A percentile compares a stretch with the other conserved stretches of the same genome.
Conservation (phyloP, 1,284 basidiomycete species). For the Ustilago esculenta region DNA sequence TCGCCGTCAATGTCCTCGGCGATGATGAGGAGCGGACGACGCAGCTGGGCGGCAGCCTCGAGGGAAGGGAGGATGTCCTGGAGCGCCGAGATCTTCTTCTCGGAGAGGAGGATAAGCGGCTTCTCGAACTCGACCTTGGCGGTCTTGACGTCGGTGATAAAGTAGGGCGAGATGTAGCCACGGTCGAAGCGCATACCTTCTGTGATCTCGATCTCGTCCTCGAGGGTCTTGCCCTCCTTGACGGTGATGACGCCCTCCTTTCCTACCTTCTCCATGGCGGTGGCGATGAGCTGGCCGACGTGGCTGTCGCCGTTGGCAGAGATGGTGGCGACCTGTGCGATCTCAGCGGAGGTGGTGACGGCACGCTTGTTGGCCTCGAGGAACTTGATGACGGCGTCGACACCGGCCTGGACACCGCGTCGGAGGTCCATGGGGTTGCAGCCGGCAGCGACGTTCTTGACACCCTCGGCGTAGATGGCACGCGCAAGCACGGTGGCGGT, state of each 20-base stretch:
- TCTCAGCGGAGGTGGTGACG: constrained; percentile 96
- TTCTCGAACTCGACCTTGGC: constrained; percentile 98
- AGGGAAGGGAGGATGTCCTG: constrained; percentile 95
- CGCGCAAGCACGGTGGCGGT: constrained; percentile 96
- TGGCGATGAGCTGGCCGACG: constrained; percentile 95
- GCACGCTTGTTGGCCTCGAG: constrained; percentile 88
- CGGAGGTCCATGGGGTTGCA: constrained; percentile 99
- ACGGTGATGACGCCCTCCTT: constrained; percentile 99
- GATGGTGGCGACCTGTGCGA: constrained; percentile 97
- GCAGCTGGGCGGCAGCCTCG: constrained; percentile 87
- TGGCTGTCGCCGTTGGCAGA: constrained; percentile 96
- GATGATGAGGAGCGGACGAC: constrained; percentile 92
- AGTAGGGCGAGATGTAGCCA: constrained; percentile 97
- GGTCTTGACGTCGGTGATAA: constrained; percentile 96
- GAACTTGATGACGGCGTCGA: constrained; percentile 92
- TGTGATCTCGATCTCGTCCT: constrained; percentile 97
- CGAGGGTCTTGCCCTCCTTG: constrained; percentile 96
- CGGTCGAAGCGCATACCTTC: constrained; percentile 99
- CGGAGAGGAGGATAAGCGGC: constrained; percentile 88
- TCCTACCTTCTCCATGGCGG: constrained; percentile 99
- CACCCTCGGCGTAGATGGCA: constrained; percentile 97
- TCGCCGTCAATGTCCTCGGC: constrained; percentile 98
- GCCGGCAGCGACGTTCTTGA: constrained; percentile 98
- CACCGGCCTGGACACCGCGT: constrained; percentile 92
- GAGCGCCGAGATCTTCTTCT: constrained; percentile 96